Conservation (phyloP, 2,329 filamentous ascomycete species). For the Akanthomyces lecanii region DNA sequence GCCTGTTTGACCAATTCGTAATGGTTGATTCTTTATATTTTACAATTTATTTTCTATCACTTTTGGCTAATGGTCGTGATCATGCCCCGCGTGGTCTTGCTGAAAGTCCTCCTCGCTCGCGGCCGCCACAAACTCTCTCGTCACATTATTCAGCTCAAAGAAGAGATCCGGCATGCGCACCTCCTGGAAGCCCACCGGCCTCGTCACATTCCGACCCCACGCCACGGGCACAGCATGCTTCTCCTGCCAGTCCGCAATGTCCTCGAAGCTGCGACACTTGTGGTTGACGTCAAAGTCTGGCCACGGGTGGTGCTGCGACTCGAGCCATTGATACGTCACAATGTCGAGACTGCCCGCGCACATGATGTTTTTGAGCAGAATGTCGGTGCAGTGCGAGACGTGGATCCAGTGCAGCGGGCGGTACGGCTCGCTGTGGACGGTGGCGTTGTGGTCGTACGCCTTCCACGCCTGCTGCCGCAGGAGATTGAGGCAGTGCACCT, state of each 20-base stretch:
- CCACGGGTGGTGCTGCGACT: slow-evolving; percentile 17
- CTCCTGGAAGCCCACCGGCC: slow-evolving; percentile 6
- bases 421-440: background rate
- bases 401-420: slow-evolving; percentile 17
- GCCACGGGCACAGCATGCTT: slow-evolving; percentile 7
- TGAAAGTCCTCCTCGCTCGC: background rate
- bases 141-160: slow-evolving; percentile 6
- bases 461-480: slow-evolving; percentile 18
- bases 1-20: background rate
- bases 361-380: slow-evolving; percentile 21
- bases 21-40: background rate
- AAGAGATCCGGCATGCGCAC: slow-evolving; percentile 9
- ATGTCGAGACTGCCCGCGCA: slow-evolving; percentile 20
- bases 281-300: slow-evolving; percentile 21
- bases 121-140: background rate
- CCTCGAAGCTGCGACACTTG: slow-evolving; percentile 21
- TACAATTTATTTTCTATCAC: background rate
- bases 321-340: slow-evolving; percentile 20
- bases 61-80: background rate
- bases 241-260: slow-evolving; percentile 21
- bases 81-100: background rate
- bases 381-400: slow-evolving; percentile 20
- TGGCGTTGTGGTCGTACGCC: slow-evolving; percentile 16
- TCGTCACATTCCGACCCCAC: slow-evolving; percentile 8
- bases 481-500: slow-evolving; percentile 24